Conservation (phyloP, 495 filamentous ascomycete genomes). For the Tuber microsphaerosporum region DNA sequence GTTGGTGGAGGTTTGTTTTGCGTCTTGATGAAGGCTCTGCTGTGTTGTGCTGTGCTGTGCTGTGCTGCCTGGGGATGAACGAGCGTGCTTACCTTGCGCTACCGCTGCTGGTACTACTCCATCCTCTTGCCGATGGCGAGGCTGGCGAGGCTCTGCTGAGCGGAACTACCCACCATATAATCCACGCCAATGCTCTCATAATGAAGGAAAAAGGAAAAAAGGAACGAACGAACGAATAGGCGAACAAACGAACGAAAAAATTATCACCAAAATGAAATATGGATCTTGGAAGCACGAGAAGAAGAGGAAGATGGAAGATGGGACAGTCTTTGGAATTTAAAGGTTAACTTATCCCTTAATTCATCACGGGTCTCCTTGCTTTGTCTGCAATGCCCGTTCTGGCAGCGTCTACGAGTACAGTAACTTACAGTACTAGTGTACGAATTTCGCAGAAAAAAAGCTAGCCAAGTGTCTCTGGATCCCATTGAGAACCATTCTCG, state of each 20-base stretch:
- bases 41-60: background rate
- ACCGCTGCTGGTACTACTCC: background rate
- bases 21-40: background rate
- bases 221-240: background rate
- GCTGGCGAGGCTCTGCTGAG: background rate
- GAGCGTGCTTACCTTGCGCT: background rate
- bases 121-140: background rate
- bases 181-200: background rate
- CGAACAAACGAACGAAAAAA: background rate
- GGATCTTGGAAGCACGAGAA: background rate
- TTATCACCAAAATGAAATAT: background rate
- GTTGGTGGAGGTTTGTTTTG: constrained; percentile 4
- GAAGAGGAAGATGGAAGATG: background rate
- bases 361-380: background rate
- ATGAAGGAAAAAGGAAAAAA: background rate
- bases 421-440: too few species aligned
- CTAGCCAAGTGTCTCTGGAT: background rate
- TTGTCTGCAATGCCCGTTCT: background rate
- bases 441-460: background rate
- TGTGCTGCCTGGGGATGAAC: background rate
- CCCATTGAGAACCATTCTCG: background rate
- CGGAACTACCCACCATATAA: background rate
- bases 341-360: background rate
- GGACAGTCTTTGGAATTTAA: background rate
- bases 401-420: background rate